These are phyloP conservation scores for Eimeria necatrix DNA, from an alignment of 169 alveolate species.

Conservation along the genomic window DNA sequence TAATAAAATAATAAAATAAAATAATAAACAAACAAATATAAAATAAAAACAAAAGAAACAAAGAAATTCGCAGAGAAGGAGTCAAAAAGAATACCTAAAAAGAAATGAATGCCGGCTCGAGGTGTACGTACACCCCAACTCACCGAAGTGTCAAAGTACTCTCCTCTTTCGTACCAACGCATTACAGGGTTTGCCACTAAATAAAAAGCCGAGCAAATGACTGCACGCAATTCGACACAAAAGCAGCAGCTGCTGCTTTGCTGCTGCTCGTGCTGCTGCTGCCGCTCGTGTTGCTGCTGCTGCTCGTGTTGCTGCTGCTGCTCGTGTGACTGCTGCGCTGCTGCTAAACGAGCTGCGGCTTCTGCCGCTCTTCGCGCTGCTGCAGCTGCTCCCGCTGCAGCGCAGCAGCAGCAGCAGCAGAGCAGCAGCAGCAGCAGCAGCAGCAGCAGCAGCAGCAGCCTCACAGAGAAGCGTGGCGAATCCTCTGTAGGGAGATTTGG, in stretches of 20 bases:
- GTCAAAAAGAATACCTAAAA: neutral
- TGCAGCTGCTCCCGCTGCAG: too few species aligned
- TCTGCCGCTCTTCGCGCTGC: too few species aligned
- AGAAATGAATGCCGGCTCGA: neutral
- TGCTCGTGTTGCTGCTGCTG: too few species aligned
- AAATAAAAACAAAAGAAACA: neutral
- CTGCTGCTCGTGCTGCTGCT: neutral
- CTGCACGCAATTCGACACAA: neutral
- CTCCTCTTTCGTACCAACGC: slow-evolving; percentile 75
- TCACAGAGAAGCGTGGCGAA: slow-evolving; percentile 66
- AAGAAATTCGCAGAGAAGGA: neutral
- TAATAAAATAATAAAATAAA: neutral
- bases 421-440: neutral
- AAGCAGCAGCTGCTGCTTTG: neutral
- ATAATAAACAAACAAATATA: neutral
- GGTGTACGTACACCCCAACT: slow-evolving; percentile 22
- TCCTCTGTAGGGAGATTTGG: slow-evolving; percentile 61
- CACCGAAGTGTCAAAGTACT: slow-evolving; percentile 73
- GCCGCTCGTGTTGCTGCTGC: too few species aligned
- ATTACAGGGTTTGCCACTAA: slow-evolving; percentile 70
- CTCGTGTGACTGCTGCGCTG: too few species aligned
- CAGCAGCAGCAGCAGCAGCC: neutral
- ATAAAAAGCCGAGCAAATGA: slow-evolving; percentile 48
- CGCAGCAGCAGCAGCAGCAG: neutral
- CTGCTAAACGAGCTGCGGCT: too few species aligned